Percentiles rank a stretch among this genome's conserved stretches.
Conservation (phyloP, 1,139 yeast genomes). For the Zygoascus meyerae region DNA sequence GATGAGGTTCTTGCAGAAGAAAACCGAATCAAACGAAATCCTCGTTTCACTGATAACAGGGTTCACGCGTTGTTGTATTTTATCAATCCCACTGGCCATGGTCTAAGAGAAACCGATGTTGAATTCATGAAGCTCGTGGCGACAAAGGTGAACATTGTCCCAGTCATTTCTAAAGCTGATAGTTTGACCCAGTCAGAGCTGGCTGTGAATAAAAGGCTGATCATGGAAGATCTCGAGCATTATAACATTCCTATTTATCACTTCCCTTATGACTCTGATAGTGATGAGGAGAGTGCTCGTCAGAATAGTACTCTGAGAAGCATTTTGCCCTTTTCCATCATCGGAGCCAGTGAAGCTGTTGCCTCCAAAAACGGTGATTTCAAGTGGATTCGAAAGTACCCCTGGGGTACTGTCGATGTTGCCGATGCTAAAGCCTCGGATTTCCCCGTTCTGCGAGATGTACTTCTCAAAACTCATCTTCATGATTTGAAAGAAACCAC, state of each 20-base stretch:
- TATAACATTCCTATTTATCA: slow-evolving; percentile 80
- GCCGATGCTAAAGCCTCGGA: slow-evolving; percentile 80
- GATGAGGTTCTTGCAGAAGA: slow-evolving; percentile 94
- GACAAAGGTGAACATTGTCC: slow-evolving; percentile 77
- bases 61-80: slow-evolving; percentile 70
- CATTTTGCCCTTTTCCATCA: slow-evolving; percentile 79
- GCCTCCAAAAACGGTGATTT: slow-evolving; percentile 43
- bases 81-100: slow-evolving; percentile 72
- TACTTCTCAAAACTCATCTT: slow-evolving; percentile 79
- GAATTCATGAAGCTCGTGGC: slow-evolving; percentile 75
- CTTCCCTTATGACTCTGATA: slow-evolving; percentile 52
- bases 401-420: slow-evolving; percentile 90
- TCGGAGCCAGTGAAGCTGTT: slow-evolving; percentile 57
- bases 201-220: slow-evolving; percentile 58
- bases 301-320: slow-evolving; percentile 70
- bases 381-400: slow-evolving; percentile 67
- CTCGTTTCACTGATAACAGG: slow-evolving; percentile 68
- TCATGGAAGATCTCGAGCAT: slow-evolving; percentile 70
- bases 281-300: slow-evolving; percentile 42
- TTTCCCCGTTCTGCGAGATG: slow-evolving; percentile 70
- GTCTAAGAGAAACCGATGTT: slow-evolving; percentile 66
- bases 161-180: slow-evolving; percentile 83
- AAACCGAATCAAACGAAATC: slow-evolving; percentile 84
- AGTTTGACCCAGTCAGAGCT: slow-evolving; percentile 76
- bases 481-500: slow-evolving; percentile 91